Evolutionary conservation across 345 rosid genomes (phyloP), one percentile per base, ranked within the genome.

Genomic region (Arabis alpina): DNA sequence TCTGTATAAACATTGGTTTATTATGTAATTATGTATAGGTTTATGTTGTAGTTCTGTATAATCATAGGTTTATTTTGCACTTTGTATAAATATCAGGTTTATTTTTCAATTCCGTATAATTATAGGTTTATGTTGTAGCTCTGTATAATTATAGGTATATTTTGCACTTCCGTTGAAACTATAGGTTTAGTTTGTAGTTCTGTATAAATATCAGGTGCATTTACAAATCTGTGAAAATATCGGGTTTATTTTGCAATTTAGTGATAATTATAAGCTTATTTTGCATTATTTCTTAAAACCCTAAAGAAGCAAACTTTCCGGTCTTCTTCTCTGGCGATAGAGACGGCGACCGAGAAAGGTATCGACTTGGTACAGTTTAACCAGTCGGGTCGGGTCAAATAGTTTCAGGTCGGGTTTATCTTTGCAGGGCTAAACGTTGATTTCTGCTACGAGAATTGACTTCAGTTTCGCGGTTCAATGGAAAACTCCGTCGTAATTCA

Each of bases 381-480:
- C 47, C 49, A 39, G 48, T 12, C 30, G 34, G 15, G 14, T 41
- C 39, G 63, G 61, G 53, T 54, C 32, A 4, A 32, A 8, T 16
- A 23, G 3, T n/a, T 10, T 47, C 8, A 61, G 56, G 63, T 54
- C 62, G 40, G 70, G 50, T 62, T 55, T 41, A 25, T 4, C 27
- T 14, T 45, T 27, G 4, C 54, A 1, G 44, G 44, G 14, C 66
- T 28, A 41, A 13, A 10, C 37, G 13, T 45, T 68, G 34, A 13
- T 30, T 55, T 16, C 25, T 71, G 68, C 48, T 62, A 50, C 60
- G 24, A 57, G 59, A 40, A 41, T 49, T 69, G 34, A 58, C 24
- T 72, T 56, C 64, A 64, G 7, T 61, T 45, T 62, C 60, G 66
- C 60, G 66, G 49, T 39, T 60, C 42, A 52, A 77, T 77, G 83